phyloP scores from a whole-genome alignment of 257 asterid species.

The Capsicum pubescens region DNA sequence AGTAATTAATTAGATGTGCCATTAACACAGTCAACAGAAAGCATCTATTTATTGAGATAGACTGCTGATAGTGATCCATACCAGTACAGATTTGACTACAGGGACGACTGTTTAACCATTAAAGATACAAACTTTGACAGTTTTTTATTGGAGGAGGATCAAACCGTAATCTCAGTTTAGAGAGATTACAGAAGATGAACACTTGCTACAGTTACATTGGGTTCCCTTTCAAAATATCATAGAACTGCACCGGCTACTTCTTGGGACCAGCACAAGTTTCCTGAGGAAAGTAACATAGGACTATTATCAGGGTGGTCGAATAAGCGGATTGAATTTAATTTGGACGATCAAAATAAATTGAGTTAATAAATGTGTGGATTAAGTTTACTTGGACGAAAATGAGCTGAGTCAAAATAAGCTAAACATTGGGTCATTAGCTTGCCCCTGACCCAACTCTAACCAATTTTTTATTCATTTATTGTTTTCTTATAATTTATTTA shows the following conservation, averaged over 20 bases:
- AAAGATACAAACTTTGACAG: neutral
- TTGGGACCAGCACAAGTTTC: slow-evolving; percentile 59
- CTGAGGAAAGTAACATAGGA: slow-evolving; percentile 44
- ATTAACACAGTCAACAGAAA: too few relatives aligned
- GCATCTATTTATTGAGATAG: too few relatives aligned
- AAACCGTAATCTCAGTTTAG: neutral
- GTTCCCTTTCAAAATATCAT: slow-evolving; percentile 72
- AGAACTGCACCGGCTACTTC: slow-evolving; percentile 78
- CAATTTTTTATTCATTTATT: too few relatives aligned
- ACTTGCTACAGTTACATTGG: slow-evolving; percentile 23
- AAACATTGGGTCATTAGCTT: too few relatives aligned
- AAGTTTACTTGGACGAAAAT: neutral
- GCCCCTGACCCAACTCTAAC: too few relatives aligned
- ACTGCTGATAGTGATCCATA: too few relatives aligned
- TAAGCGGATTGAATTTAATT: neutral
- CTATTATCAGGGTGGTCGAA: neutral
- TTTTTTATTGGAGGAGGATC: neutral
- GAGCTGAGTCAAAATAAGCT: neutral
- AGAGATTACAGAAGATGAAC: neutral
- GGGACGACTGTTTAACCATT: neutral
- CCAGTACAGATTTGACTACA: neutral
- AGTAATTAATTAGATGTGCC: too few relatives aligned
- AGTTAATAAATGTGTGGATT: neutral
- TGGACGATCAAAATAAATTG: neutral
- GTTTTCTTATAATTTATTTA: too few relatives aligned